phyloP scores from a whole-genome alignment of 2,329 filamentous ascomycete genomes.

The Colletotrichum agaves region DNA sequence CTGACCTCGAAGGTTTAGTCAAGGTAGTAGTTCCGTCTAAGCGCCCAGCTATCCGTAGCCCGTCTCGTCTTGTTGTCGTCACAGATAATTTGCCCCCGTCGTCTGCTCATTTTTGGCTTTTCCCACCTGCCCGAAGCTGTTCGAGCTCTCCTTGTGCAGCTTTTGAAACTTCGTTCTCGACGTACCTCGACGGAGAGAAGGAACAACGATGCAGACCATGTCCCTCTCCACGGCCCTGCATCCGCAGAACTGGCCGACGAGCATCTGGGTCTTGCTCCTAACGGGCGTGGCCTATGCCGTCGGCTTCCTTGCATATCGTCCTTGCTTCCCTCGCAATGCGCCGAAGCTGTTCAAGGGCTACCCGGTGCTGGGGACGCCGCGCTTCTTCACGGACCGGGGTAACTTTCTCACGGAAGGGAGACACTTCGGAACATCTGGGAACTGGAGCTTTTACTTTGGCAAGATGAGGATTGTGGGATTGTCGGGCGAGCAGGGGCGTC shows the following conservation, averaged over 20 bases:
- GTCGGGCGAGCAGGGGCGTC: slow-evolving; percentile 53
- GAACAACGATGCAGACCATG: neutral
- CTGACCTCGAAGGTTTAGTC: no score
- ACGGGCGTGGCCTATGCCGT: slow-evolving; percentile 31
- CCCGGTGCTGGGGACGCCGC: slow-evolving; percentile 56
- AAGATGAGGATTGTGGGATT: slow-evolving; percentile 56
- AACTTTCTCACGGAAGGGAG: slow-evolving; percentile 54
- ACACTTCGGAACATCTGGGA: slow-evolving; percentile 48
- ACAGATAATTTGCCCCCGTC: neutral
- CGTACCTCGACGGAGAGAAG: neutral
- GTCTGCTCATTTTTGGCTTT: neutral
- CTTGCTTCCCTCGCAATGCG: slow-evolving; percentile 41
- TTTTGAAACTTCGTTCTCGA: neutral
- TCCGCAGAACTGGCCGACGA: slow-evolving; percentile 39
- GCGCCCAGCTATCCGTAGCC: no score
- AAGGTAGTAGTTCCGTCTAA: no score
- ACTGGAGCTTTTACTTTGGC: slow-evolving; percentile 62
- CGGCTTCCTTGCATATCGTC: slow-evolving; percentile 35
- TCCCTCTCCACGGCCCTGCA: slow-evolving; percentile 11
- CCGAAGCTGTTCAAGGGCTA: slow-evolving; percentile 43
- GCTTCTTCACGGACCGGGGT: slow-evolving; percentile 58
- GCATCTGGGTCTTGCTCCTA: slow-evolving; percentile 38
- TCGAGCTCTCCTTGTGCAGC: no score
- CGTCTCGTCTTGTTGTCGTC: no score
- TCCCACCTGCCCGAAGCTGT: neutral